Base-by-base conservation (phyloP, 1,284 basidiomycete genomes). In the Fistulinella cinereoalba region DNA sequence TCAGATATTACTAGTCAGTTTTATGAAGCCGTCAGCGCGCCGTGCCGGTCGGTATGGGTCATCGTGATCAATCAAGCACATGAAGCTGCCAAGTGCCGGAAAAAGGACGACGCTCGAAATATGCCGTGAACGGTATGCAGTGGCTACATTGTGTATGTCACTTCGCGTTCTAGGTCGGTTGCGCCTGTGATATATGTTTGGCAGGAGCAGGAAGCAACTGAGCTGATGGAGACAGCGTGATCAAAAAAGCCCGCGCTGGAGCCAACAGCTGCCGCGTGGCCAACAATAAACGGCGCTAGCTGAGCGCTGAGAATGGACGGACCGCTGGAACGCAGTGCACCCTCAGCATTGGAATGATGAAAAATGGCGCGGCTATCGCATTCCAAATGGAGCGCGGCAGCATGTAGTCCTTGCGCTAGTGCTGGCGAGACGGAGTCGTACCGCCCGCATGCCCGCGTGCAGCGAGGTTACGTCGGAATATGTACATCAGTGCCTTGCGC, bases 61-160 rank as follows among this genome's bases (percentile, higher is more conserved):
- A 46, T 47, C 32, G 23, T 49, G 37, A 49, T 41, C n/a, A n/a
- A n/a, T n/a, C 42, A 44, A 52, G 49, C 39, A 49, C 41, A 45
- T 43, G 48, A 49, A 44, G 28, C 42, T 44, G 45, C 44, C 45
- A 49, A 28, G 27, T 55, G 41, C 44, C 44, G 37, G 41, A 42
- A 45, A 36, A n/a, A n/a, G 31, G 44, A 43, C n/a, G 28, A 38
- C 21, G 24, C 44, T n/a, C 41, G 36, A 36, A 44, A 40, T 44
- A 44, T 40, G 41, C 44, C 56, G 43, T 41, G 51, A 41, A 44
- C 27, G 29, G 37, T n/a, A n/a, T n/a, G n/a, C n/a, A n/a, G 25
- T 38, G 39, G n/a, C 42, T 45, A 33, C 49, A 54, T 50, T 61
- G 49, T 52, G 53, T 43, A 49, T 49, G 48, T 51, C 49, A 50